These are phyloP conservation scores for Bipolaris sorokiniana DNA, from an alignment of 2,329 filamentous ascomycete genomes.

Conservation along the genomic window DNA sequence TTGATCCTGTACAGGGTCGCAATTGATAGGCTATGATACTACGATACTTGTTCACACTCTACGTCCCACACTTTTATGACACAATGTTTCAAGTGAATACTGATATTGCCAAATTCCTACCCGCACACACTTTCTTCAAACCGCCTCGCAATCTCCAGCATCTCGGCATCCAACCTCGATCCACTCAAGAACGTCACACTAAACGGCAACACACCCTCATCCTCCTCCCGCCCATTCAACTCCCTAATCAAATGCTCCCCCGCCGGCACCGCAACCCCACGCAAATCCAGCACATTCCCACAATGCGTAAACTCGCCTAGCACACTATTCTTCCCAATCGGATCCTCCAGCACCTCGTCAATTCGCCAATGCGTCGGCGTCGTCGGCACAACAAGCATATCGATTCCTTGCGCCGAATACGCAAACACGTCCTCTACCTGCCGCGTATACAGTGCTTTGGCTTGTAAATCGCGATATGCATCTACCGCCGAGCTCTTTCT, in stretches of 20 bases:
- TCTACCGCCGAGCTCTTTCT: conserved; percentile 41
- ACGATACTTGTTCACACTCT: not conserved
- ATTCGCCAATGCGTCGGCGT: conserved; percentile 58
- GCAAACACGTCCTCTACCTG: conserved; percentile 42
- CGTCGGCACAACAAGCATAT: conserved; percentile 60
- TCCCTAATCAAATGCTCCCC: conserved; percentile 46
- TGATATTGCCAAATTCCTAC: not conserved
- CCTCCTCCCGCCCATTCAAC: conserved; percentile 30
- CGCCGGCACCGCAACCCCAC: conserved; percentile 55
- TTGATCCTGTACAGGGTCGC: not conserved
- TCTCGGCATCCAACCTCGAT: conserved; percentile 47
- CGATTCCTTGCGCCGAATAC: conserved; percentile 34
- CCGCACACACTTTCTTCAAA: conserved; percentile 25
- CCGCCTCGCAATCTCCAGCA: conserved; percentile 49
- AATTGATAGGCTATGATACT: not conserved
- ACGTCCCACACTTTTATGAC: not conserved
- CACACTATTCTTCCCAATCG: conserved; percentile 60
- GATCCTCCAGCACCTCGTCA: conserved; percentile 58
- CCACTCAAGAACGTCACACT: conserved; percentile 51
- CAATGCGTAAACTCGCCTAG: conserved; percentile 62
- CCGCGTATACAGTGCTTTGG: conserved; percentile 39
- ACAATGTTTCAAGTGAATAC: not conserved
- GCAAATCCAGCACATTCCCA: conserved; percentile 65
- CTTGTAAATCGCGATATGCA: conserved; percentile 43
- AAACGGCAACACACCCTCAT: conserved; percentile 47